Base-by-base conservation (phyloP, 257 asterid species). In the Solanum ahanhuiri region DNA sequence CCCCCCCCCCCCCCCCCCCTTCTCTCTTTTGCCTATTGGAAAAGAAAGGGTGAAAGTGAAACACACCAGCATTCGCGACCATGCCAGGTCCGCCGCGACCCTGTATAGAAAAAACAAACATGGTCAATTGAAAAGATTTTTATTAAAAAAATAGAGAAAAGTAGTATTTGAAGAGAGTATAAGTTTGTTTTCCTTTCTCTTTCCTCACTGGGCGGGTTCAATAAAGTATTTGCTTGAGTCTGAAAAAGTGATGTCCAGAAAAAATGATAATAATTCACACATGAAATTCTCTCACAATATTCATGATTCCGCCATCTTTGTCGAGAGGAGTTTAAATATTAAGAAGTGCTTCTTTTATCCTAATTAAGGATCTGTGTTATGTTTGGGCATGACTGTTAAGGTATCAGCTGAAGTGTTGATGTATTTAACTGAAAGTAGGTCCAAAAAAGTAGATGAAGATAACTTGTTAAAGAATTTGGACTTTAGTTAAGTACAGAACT, bases 81-180 rank as follows among this genome's bases (percentile, higher is more conserved):
- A 93, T 90, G 58, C 98, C 98, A 73, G 98, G 96, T 83, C 96
- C 96, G 51, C 98, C 99, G 22, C 97, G 93, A 34, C 95, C 98
- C 99, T 96, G 95, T 91, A n/a, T 89, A 88, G 90, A 88, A 88
- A 92, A 86, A 60, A 39, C 9, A 88, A 81, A 67, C 35, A 45
- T 17, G 57, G 28, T 45, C 39, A 79, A 45, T 15, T 79, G 66
- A 79, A 45, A 28, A 79, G 39, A 79, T 28, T 45, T 79, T 45
- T 45, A 45, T 25, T 79, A 30, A 15, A 25, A 34, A 77, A 25
- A 14, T 45, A n/a, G n/a, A 76, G 37, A 45, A 15, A 77, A 28
- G 39, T 25, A 45, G 17, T 15, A 79, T 79, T 35, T 28, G 41
- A 79, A 9, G 66, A 76, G 58, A 9, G 37, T 45, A 28, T 79